Conservation (phyloP, 192 early-diverging fungal genomes). For the Entomortierella lignicola region DNA sequence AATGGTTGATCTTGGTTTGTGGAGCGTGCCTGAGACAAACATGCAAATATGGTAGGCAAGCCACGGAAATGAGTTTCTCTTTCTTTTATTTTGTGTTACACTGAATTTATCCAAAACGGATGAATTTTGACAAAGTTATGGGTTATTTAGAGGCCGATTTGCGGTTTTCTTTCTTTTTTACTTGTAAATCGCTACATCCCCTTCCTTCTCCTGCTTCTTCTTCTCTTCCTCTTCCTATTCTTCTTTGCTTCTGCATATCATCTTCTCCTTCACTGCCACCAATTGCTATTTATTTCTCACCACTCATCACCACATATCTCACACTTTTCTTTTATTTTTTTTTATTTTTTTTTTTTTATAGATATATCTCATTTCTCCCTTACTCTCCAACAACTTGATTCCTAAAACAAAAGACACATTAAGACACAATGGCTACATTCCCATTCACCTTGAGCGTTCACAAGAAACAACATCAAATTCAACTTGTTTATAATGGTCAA, state of each 20-base stretch:
- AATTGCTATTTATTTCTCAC: not conserved
- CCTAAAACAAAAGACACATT: not conserved
- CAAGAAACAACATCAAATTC: conserved; percentile 21
- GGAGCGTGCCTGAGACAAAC: not conserved
- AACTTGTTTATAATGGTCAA: conserved; percentile 42
- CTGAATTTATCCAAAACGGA: too few species aligned
- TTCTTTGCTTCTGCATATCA: not conserved
- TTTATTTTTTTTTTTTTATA: too few species aligned
- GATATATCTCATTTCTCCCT: too few species aligned
- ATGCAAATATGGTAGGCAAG: not conserved
- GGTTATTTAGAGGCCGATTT: too few species aligned
- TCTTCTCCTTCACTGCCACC: not conserved
- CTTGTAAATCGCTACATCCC: not conserved
- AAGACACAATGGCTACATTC: conserved; percentile 30
- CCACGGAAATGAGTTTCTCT: conserved; percentile 5
- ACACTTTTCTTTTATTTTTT: too few species aligned
- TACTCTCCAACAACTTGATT: too few species aligned
- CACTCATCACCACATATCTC: not conserved
- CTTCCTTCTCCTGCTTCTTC: not conserved
- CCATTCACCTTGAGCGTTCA: conserved; percentile 36
- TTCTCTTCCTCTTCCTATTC: not conserved
- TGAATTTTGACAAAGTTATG: conserved; percentile 4
- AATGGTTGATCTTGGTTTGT: not conserved
- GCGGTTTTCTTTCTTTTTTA: not conserved
- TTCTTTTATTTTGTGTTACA: conserved; percentile 9